Conservation (phyloP, 257 asterid genomes). For the Solanum sejunctum region DNA sequence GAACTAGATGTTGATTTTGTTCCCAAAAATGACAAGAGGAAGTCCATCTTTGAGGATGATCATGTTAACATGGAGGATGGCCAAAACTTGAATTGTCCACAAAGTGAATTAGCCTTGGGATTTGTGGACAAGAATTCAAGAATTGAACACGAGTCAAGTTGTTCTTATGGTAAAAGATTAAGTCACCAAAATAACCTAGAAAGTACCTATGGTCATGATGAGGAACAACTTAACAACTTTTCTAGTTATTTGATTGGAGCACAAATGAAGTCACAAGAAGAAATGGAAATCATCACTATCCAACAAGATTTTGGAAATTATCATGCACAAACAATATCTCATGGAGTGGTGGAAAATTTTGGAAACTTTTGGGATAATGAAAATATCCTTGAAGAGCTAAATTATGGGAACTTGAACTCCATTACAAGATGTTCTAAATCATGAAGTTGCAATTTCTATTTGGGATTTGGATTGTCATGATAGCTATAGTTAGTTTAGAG, state of each 20-base stretch:
- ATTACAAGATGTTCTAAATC: conserved; percentile 6
- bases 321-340: background rate
- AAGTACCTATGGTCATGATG: no score
- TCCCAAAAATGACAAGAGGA: conserved; percentile 15
- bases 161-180: background rate
- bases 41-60: conserved; percentile 1
- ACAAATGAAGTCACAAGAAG: background rate
- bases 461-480: conserved; percentile 32
- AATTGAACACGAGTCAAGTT: background rate
- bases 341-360: background rate
- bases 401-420: conserved; percentile 3
- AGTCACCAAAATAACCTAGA: no score
- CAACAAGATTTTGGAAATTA: background rate
- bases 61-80: background rate
- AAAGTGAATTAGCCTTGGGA: conserved; percentile 1
- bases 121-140: conserved; percentile 21
- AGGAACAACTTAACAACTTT: background rate
- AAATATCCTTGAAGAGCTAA: conserved; percentile 3
- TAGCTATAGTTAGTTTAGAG: background rate
- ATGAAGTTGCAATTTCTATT: conserved; percentile 18
- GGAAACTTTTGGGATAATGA: conserved; percentile 19
- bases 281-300: background rate
- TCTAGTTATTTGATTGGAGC: background rate
- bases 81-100: conserved; percentile 4
- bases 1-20: background rate